Base-by-base conservation (phyloP, 2,329 filamentous ascomycete species). In the Verruconis gallopava region DNA sequence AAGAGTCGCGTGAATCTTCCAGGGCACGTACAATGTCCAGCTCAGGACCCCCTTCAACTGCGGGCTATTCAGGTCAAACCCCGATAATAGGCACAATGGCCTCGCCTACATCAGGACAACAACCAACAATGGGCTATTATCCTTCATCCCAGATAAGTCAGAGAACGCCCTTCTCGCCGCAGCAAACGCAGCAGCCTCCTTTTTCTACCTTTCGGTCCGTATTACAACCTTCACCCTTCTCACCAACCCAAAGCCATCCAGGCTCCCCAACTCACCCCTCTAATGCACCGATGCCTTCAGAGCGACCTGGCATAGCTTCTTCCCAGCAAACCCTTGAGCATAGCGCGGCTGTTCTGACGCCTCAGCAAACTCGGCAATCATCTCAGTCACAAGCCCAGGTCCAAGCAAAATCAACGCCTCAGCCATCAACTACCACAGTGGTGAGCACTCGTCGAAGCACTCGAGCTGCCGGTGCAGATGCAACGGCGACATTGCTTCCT, bases 381-480 rank as follows among this genome's bases (percentile, higher is more conserved):
- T 19, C 25, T 30, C 21, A 28, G 5, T 12, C 38, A 18, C 19
- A 28, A 33, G 18, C 25, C 14, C 32, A 21, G 20, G 17, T 35
- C 32, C 32, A 15, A 20, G 18, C 19, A 13, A 22, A 14, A 19
- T 30, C 19, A 14, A 3, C 12, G 9, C 21, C 18, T 20, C 40
- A 13, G 17, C 33, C 18, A 9, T 6, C 9, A 13, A 9, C 18
- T 13, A 11, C 33, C 9, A 13, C 17, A 11, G 12, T 19, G 11
- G 19, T 17, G 30, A 28, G 40, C 32, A 14, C 17, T 37, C 40
- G 9, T 15, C 30, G 30, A 14, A 20, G 28, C 30, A 28, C 40
- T 36, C 30, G 40, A 14, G 37, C 21, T n/a, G 18, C 40, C 37
- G 21, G 40, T 14, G 9, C 33, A 15, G 33, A 42, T n/a, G 30